phyloP scores from a whole-genome alignment of 1,284 basidiomycete genomes.

The Takashimella tepidaria region DNA sequence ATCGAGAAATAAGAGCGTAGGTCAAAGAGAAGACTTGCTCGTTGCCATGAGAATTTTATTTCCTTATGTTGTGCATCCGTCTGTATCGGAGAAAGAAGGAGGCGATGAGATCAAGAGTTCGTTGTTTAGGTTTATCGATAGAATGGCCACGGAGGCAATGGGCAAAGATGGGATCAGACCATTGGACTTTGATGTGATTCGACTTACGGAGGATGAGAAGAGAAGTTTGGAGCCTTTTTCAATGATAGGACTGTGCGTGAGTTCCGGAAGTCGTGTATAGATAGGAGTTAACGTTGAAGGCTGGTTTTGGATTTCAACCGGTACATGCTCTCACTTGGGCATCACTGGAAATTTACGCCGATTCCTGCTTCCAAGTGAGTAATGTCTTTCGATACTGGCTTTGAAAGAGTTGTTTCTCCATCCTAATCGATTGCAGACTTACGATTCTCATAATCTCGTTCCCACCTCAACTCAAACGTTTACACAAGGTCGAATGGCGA shows the following conservation, averaged over 20 bases:
- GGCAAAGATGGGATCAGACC: constrained; percentile 55
- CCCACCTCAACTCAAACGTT: too few species aligned
- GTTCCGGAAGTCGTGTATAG: not conserved
- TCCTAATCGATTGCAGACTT: constrained; percentile 11
- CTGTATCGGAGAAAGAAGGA: constrained; percentile 16
- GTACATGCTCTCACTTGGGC: constrained; percentile 74
- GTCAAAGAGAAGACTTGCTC: constrained; percentile 55
- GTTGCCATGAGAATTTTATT: constrained; percentile 64
- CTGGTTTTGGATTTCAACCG: constrained; percentile 66
- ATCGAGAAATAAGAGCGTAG: constrained; percentile 64
- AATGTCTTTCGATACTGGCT: not conserved
- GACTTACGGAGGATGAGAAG: constrained; percentile 21
- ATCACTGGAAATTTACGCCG: constrained; percentile 74
- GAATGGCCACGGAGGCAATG: constrained; percentile 60
- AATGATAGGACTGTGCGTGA: constrained; percentile 17
- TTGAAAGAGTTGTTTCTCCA: constrained; percentile 3
- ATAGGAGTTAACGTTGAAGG: constrained; percentile 22
- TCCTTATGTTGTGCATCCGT: constrained; percentile 57
- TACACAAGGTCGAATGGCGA: constrained; percentile 24
- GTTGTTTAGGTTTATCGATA: constrained; percentile 51
- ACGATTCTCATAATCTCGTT: constrained; percentile 8
- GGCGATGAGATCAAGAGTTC: constrained; percentile 46
- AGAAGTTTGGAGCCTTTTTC: constrained; percentile 20
- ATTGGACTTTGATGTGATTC: constrained; percentile 57
- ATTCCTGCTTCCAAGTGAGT: constrained; percentile 64